These are phyloP conservation scores for Perkinsus chesapeaki DNA, from an alignment of 169 alveolate genomes.

Conservation along the genomic window DNA sequence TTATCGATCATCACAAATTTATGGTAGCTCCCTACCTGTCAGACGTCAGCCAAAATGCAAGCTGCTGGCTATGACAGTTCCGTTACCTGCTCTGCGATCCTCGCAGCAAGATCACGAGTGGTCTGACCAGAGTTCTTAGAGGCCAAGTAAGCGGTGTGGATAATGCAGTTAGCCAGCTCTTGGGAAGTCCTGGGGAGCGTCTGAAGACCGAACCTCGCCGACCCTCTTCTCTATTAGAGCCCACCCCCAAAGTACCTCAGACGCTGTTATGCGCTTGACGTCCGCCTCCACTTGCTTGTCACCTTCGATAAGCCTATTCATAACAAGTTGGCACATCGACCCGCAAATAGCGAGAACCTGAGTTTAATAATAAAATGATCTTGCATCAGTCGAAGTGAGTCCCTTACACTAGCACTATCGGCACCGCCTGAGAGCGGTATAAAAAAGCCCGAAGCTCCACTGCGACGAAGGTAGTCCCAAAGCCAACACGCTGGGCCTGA, in stretches of 20 bases:
- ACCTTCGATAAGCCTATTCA: background rate
- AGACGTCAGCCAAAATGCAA: background rate
- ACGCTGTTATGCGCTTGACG: background rate
- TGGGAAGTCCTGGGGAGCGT: conserved; percentile 40
- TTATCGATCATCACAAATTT: conserved; percentile 16
- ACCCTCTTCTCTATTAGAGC: background rate
- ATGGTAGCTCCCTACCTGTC: conserved; percentile 26
- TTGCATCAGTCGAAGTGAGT: background rate
- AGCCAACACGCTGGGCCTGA: conserved; percentile 33
- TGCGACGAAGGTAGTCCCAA: conserved; percentile 55
- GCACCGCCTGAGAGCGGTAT: conserved; percentile 81
- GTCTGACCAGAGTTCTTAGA: conserved; percentile 25
- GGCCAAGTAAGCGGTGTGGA: conserved; percentile 49
- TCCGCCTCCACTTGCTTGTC: background rate
- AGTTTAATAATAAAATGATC: background rate
- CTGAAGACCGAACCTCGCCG: background rate
- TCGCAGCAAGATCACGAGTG: conserved; percentile 6
- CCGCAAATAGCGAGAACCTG: conserved; percentile 19
- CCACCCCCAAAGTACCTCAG: background rate
- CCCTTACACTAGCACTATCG: conserved; percentile 42
- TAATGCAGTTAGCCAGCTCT: conserved; percentile 50
- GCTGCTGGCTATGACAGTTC: background rate
- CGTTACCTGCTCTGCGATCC: conserved; percentile 12
- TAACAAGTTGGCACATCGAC: conserved; percentile 18
- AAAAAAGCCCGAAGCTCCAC: conserved; percentile 61